Base-by-base conservation (phyloP, 768 basidiomycete genomes). In the Amanita rubescens region DNA sequence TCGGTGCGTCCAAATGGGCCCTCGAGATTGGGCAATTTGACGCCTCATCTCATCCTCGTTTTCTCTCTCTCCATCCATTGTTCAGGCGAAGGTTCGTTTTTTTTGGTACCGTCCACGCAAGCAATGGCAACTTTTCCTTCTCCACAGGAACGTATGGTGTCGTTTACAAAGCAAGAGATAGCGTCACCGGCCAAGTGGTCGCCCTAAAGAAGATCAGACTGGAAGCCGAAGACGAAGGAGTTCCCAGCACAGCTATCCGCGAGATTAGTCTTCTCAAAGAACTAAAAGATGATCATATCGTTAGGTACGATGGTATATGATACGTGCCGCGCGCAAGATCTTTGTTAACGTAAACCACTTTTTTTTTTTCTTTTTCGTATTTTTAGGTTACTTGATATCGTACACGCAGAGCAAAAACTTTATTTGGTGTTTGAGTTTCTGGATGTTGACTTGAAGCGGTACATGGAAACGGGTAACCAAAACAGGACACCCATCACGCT, bases 381-480 rank as follows among this genome's bases (percentile, higher is more conserved):
- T n/a, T n/a, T 51, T 61, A 98, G 96, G 67, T 75, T 98, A 57
- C 75, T 96, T 49, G 94, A 99, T 69, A 96, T 98, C 60, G 91
- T 98, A 3, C 95, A 98, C 65, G 87, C 88, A 11, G 96, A 99
- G 68, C 87, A 94, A 70, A 96, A 96, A 69, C 80, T 99, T 30
- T 99, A 94, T 71, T 84, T 99, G 55, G 96, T 99, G 32, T 96
- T 94, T 65, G 96, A 99, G 71, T 98, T 94, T 70, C 78, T 99
- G 53, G 94, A 99, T 65, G 85, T 94, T 54, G 96, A 99, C 71
- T 72, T 99, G 57, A 99, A 99, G 69, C 80, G 89, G 32, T 99
- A 94, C 70, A 97, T 98, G 81, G 96, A 98, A 66, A 82, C 83
- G 34, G 84, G 85, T 48, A 94, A 79, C 65, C 80, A 77, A 64